Base-by-base conservation (phyloP, 2,329 filamentous ascomycete species). In the Xylariaceae sp. region DNA sequence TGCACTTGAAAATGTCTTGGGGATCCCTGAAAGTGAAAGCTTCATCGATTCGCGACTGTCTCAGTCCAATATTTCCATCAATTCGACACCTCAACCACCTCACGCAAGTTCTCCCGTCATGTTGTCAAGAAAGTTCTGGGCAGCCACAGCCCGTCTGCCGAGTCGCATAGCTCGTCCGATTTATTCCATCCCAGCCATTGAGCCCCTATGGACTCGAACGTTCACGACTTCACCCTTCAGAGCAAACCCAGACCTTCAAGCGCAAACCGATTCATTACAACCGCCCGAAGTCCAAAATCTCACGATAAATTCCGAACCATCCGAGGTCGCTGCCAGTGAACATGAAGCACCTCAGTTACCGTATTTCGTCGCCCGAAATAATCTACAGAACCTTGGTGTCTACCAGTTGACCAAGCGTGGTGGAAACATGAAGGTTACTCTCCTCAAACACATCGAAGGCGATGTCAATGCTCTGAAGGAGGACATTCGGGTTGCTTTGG, bases 401-500 rank as follows among this genome's bases (percentile, higher is more conserved):
- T 98, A 97, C 69, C 73, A 82, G 14, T 74, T 82, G 54, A 72
- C 69, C 53, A 91, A 88, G 70, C 76, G 81, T 11, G 89, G 89
- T 42, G 88, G 88, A 12, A 93, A 87, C 54, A 75, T 83, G 61
- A 80, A 82, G 58, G 68, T 86, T 58, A 94, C 92, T 5, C 67
- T 80, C 45, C 69, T 98, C 45, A 86, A 89, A 64, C 90, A 87
- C 67, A 77, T 92, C 40, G 82, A 88, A 46, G 93, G 93, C 14
- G 78, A 95, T 63, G 60, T 82, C 40, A 66, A 71, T 23, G 76
- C 72, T 3, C 64, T 97, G 53, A 74, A 79, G 50, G 66, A 76
- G 27, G 85, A 90, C 55, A 63, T 97, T 45, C 69, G 73, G 29
- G 61, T 68, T 17, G 76, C 73, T 10, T 65, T 95, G 49, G 67